phyloP scores from a whole-genome alignment of 495 filamentous ascomycete species.

The Talaromyces proteolyticus region DNA sequence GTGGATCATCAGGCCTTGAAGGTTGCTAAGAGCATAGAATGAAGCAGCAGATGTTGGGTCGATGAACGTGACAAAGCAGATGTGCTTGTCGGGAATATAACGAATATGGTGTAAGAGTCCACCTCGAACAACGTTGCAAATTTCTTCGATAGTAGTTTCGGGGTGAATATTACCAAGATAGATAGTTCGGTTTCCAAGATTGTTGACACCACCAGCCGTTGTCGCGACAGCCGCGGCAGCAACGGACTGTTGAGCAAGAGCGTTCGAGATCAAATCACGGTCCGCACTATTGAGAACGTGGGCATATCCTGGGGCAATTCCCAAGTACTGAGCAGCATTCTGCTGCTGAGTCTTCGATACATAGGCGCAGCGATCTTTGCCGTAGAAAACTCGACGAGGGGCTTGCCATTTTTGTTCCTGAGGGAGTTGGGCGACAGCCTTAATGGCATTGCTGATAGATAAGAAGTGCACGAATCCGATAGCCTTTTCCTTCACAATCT shows the following conservation, averaged over 20 bases:
- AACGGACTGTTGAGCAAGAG: conserved; percentile 94
- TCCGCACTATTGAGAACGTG: conserved; percentile 94
- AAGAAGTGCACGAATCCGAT: conserved; percentile 98
- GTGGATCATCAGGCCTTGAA: conserved; percentile 98
- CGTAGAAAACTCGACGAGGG: conserved; percentile 93
- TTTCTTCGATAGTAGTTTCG: conserved; percentile 97
- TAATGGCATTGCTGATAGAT: conserved; percentile 96
- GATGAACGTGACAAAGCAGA: conserved; percentile 99
- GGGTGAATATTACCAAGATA: conserved; percentile 99
- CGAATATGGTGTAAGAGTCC: conserved; percentile 95
- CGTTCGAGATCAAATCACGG: conserved; percentile 90
- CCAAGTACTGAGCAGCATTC: conserved; percentile 96
- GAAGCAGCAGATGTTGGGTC: conserved; percentile 96
- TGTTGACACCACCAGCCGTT: conserved; percentile 92
- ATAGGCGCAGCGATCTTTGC: conserved; percentile 96
- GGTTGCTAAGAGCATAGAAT: conserved; percentile 94
- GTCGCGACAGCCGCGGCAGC: conserved; percentile 96
- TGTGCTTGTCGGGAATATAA: conserved; percentile 99
- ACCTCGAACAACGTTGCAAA: conserved; percentile 93
- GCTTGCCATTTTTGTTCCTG: conserved; percentile 97
- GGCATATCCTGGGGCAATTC: conserved; percentile 95
- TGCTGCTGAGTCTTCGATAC: conserved; percentile 99
- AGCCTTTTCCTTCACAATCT: conserved; percentile 96
- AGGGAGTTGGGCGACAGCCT: conserved; percentile 93
- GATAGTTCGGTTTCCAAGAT: conserved; percentile 94